Conservation (phyloP, 129 eudicot species). For the Escallonia herrerae region DNA sequence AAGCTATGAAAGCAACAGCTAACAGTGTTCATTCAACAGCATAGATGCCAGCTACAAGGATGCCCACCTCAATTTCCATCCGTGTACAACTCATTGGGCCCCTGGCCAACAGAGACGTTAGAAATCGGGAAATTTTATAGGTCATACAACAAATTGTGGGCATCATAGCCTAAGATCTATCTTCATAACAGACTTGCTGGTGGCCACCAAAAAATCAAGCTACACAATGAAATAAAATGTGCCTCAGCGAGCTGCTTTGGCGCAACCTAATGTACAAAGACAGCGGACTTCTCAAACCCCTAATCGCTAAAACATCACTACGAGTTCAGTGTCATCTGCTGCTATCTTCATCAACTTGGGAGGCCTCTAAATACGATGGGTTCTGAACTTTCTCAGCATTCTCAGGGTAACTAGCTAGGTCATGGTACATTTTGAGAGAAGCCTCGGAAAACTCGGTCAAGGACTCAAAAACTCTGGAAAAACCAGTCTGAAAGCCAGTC, state of each 20-base stretch:
- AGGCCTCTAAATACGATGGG: constrained; percentile 31
- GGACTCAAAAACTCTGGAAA: constrained; percentile 64
- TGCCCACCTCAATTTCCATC: constrained; percentile 36
- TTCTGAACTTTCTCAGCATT: constrained; percentile 34
- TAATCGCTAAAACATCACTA: neutral
- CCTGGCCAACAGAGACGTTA: too few species aligned
- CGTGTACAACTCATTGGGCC: constrained; percentile 16
- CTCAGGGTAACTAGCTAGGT: constrained; percentile 28
- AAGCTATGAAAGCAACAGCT: constrained; percentile 8
- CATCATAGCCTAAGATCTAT: too few species aligned
- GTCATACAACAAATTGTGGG: neutral
- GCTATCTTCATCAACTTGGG: constrained; percentile 21
- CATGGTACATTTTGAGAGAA: constrained; percentile 61
- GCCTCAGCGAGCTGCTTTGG: neutral
- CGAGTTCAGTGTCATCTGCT: constrained; percentile 33
- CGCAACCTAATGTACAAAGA: constrained; percentile 4
- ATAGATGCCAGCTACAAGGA: constrained; percentile 8
- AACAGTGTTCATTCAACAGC: neutral
- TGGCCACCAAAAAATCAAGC: too few species aligned
- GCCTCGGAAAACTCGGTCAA: constrained; percentile 66
- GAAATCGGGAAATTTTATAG: too few species aligned
- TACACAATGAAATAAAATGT: too few species aligned
- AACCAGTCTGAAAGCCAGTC: constrained; percentile 84
- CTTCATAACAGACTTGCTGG: too few species aligned
- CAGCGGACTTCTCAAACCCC: neutral